Conservation (phyloP, 371 early-diverging fungal genomes). For the Zychaea mexicana region DNA sequence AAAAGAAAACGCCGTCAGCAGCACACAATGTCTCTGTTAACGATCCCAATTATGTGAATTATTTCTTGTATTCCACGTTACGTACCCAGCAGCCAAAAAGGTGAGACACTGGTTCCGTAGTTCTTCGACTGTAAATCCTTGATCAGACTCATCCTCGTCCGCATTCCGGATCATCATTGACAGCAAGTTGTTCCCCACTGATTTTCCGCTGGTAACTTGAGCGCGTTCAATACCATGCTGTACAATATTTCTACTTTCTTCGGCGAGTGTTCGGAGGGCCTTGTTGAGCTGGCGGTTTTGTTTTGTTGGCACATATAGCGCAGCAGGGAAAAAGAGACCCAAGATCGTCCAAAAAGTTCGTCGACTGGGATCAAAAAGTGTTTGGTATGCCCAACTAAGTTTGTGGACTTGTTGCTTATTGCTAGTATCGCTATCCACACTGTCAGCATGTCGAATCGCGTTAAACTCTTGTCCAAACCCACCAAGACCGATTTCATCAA, state of each 20-base stretch:
- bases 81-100: conserved; percentile 42
- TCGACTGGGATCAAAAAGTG: conserved; percentile 40
- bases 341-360: conserved; percentile 29
- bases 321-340: conserved; percentile 36
- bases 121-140: conserved; percentile 28
- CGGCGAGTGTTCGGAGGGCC: conserved; percentile 24
- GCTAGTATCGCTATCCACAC: conserved; percentile 12
- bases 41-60: background rate
- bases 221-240: conserved; percentile 23
- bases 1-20: background rate
- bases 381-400: conserved; percentile 49
- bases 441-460: conserved; percentile 16
- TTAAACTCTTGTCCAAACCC: conserved; percentile 57
- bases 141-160: conserved; percentile 39
- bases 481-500: conserved; percentile 51
- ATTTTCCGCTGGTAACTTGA: background rate
- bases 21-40: background rate
- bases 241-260: conserved; percentile 41
- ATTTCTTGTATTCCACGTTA: background rate
- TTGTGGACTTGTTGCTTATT: too few species aligned
- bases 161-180: conserved; percentile 32
- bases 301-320: conserved; percentile 38
- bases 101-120: conserved; percentile 25
- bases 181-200: conserved; percentile 26
- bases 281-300: conserved; percentile 32